Percentiles rank a stretch among this genome's conserved stretches.
Conservation (phyloP, 2,329 filamentous ascomycete species). For the Xylariomycetidae sp. region DNA sequence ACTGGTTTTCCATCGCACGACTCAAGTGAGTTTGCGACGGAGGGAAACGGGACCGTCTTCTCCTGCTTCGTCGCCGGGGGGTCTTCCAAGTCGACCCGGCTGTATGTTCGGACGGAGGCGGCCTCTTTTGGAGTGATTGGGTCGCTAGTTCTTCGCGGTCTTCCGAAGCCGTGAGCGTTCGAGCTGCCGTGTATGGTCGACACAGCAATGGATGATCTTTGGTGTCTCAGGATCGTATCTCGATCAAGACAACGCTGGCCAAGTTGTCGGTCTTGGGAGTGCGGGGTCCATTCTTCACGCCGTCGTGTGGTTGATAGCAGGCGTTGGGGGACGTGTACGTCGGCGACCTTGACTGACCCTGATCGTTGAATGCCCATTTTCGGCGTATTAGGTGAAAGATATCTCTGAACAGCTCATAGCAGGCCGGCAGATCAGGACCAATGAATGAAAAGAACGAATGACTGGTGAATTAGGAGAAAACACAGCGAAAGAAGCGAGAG, state of each 20-base stretch:
- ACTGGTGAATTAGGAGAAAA: not conserved
- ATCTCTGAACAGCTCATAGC: not conserved
- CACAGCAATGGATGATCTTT: constrained; percentile 1
- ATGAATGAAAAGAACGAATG: not conserved
- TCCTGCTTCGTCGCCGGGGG: not conserved
- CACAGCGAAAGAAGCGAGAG: not conserved
- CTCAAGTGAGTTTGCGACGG: no score
- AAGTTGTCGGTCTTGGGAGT: constrained; percentile 1
- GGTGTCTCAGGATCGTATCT: not conserved
- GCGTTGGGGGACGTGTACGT: constrained; percentile 1
- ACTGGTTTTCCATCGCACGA: no score
- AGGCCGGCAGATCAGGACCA: not conserved
- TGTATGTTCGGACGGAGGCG: constrained; percentile 1
- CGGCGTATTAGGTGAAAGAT: not conserved
- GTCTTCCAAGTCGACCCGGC: not conserved
- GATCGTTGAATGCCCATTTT: constrained; percentile 1
- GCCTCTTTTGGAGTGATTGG: constrained; percentile 1
- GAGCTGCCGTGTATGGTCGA: not conserved
- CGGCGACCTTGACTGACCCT: constrained; percentile 2
- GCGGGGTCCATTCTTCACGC: not conserved
- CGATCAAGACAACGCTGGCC: not conserved
- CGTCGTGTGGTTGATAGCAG: not conserved
- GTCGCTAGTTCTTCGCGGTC: constrained; percentile 1
- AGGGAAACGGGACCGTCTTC: no score
- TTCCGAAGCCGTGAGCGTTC: not conserved